phyloP scores from a whole-genome alignment of 2,329 filamentous ascomycete species.

The Ophiostoma angusticollis region DNA sequence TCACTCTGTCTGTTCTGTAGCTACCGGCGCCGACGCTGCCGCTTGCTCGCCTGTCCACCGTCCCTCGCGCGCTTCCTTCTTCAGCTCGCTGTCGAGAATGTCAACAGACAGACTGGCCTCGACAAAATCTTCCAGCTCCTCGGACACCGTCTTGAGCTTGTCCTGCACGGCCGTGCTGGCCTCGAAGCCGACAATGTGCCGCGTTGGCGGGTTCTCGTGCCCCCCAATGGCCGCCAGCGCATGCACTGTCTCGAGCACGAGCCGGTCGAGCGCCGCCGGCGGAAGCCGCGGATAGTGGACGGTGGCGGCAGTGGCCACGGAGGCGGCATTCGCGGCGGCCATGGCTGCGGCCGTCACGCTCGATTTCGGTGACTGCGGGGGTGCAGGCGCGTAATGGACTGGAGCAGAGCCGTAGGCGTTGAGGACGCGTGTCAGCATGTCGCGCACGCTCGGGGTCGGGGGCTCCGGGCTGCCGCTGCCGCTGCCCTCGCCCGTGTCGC shows the following conservation, averaged over 20 bases:
- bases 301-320: slow-evolving; percentile 53
- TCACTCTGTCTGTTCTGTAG: not conserved
- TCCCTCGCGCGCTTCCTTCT: slow-evolving; percentile 35
- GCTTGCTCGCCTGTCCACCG: not conserved
- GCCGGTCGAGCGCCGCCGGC: slow-evolving; percentile 50
- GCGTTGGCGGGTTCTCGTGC: slow-evolving; percentile 85
- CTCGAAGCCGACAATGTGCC: slow-evolving; percentile 88
- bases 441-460: slow-evolving; percentile 61
- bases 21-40: not conserved
- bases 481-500: too few species aligned
- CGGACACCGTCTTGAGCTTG: slow-evolving; percentile 90
- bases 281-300: slow-evolving; percentile 65
- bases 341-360: slow-evolving; percentile 49
- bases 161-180: slow-evolving; percentile 82
- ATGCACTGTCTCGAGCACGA: slow-evolving; percentile 82
- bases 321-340: too few species aligned
- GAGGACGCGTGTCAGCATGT: slow-evolving; percentile 69
- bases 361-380: too few species aligned
- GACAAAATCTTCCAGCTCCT: slow-evolving; percentile 92
- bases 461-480: not conserved
- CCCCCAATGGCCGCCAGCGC: slow-evolving; percentile 85
- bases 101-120: slow-evolving; percentile 80
- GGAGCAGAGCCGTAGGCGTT: slow-evolving; percentile 64
- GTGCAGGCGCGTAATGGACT: too few species aligned
- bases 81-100: slow-evolving; percentile 48